Evolutionary conservation across 257 asterid species (phyloP), one percentile per base, ranked within the genome.

Genomic region (Leonotis leonurus): DNA sequence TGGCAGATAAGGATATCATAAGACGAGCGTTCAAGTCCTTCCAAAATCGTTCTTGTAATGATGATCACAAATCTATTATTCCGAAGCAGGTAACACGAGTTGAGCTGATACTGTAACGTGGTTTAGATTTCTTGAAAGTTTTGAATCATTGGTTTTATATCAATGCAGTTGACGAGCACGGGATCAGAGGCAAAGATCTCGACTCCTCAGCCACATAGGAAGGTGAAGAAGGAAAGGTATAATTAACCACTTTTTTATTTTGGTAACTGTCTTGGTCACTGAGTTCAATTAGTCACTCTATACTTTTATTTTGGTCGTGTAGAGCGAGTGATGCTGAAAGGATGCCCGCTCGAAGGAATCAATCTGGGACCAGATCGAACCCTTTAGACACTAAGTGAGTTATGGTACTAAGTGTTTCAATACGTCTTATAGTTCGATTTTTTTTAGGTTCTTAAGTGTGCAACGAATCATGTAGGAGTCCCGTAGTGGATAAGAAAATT

Each of bases 1-100:
- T 85, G 89, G 95, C 89, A 78, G 95, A 90, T 77, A 90, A 88
- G 78, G 98, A 88, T 63, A 90, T 90, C 37, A 92, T 90, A 32
- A 75, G 66, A 62, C 75, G 91, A 64, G 96, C 94, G 50, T 90
- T 90, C 72, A 90, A 77, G 83, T 56, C 88, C 63, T 88, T 88
- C 68, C 93, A 86, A 60, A 82, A 62, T 62, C 85, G 69, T 60
- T 76, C 80, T 56, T 64, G 63, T 5, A 35, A 49, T 44, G 80
- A 77, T 62, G 73, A 70, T n/a, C n/a, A n/a, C 39, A 81, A 68
- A 44, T 41, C 76, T 27, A 67, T 60, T 56, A 13, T 72, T 43
- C 56, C 56, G 20, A 71, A 80, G 60, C 77, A 76, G 81, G 95
- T 83, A 51, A 45, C 8, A 1, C 6, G 75, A 20, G 27, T 29